These are phyloP conservation scores for Paecilomyces niveus DNA, from an alignment of 2,329 filamentous ascomycete species.

Conservation along the genomic window DNA sequence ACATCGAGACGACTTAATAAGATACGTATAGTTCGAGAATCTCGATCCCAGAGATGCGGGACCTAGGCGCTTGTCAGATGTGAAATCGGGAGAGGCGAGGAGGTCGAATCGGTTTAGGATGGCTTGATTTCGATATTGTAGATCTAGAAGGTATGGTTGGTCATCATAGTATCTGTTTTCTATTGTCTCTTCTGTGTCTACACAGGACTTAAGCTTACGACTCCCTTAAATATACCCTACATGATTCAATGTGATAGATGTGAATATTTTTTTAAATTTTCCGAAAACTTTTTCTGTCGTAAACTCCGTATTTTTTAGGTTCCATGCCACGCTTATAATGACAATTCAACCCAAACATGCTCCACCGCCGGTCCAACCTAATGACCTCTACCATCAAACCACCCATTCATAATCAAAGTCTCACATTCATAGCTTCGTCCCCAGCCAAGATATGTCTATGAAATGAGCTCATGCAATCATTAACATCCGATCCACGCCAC, in stretches of 20 bases:
- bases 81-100: no score
- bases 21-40: no score
- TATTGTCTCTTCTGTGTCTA: no score
- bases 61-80: no score
- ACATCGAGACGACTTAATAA: no score
- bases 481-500: neutral
- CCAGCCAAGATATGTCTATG: neutral
- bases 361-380: neutral
- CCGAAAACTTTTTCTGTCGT: neutral
- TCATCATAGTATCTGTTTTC: no score
- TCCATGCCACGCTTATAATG: neutral
- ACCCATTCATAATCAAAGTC: neutral
- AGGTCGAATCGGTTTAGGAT: no score
- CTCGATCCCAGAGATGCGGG: no score
- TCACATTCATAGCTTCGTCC: neutral
- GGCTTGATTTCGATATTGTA: no score
- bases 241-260: neutral
- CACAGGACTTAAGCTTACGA: neutral
- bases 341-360: neutral
- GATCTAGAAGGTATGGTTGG: no score
- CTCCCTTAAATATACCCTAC: neutral
- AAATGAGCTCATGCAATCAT: slow-evolving; percentile 1
- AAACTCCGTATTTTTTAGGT: neutral
- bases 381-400: neutral
- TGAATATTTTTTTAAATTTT: neutral